phyloP scores from a whole-genome alignment of 2,329 filamentous ascomycete genomes.

The Calonectria ilicicola region DNA sequence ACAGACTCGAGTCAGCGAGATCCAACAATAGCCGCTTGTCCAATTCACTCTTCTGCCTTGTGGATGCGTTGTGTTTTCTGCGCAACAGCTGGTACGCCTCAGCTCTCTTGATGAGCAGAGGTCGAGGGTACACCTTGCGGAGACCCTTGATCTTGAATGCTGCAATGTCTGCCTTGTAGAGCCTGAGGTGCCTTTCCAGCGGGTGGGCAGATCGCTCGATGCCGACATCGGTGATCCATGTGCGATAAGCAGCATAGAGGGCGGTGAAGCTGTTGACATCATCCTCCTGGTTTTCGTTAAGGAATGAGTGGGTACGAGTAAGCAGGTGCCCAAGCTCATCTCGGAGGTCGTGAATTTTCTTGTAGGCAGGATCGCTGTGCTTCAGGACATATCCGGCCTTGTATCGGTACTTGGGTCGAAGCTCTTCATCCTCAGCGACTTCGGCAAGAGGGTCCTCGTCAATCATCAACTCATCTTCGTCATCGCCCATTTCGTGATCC shows the following conservation, averaged over 20 bases:
- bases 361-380: conserved; percentile 68
- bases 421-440: conserved; percentile 81
- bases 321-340: conserved; percentile 84
- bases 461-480: conserved; percentile 60
- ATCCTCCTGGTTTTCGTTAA: conserved; percentile 88
- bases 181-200: conserved; percentile 84
- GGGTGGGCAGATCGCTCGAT: conserved; percentile 96
- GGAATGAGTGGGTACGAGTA: conserved; percentile 86
- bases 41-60: conserved; percentile 88
- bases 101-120: conserved; percentile 90
- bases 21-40: conserved; percentile 89
- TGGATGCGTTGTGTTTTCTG: conserved; percentile 92
- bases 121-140: conserved; percentile 91
- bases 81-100: conserved; percentile 95
- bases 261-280: conserved; percentile 96
- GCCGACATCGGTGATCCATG: conserved; percentile 97
- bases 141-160: conserved; percentile 96
- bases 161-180: conserved; percentile 88
- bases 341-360: conserved; percentile 82
- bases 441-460: conserved; percentile 70
- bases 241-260: conserved; percentile 90
- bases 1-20: conserved; percentile 89
- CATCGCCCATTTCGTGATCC: conserved; percentile 66
- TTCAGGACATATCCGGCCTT: conserved; percentile 86
- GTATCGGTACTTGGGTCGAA: conserved; percentile 89